A percentile compares a stretch with the other conserved stretches of the same genome.
phyloP scores from a whole-genome alignment of 768 basidiomycete species.

The Serendipita sp. region DNA sequence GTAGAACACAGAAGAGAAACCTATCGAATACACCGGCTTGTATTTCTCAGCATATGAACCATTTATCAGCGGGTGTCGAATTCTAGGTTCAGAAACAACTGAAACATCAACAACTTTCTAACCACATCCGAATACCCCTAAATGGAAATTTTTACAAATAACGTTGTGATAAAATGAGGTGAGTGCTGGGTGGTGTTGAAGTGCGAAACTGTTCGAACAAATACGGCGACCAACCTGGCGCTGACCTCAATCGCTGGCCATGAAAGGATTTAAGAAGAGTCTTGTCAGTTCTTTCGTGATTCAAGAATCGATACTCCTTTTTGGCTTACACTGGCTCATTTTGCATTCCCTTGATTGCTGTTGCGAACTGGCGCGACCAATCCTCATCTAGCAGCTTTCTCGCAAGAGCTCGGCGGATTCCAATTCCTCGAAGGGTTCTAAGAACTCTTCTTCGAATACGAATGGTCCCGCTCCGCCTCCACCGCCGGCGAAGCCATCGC shows the following conservation, averaged over 20 bases:
- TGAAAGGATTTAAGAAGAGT: constrained; percentile 80
- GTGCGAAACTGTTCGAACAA: no score
- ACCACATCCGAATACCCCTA: no score
- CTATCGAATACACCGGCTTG: no score
- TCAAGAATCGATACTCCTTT: neutral
- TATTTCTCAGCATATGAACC: no score
- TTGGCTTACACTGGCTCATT: neutral
- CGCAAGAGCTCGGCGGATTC: constrained; percentile 48
- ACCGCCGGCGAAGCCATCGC: constrained; percentile 17
- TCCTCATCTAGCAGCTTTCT: constrained; percentile 21
- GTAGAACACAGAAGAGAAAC: no score
- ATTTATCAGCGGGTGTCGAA: no score
- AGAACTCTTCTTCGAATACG: constrained; percentile 23
- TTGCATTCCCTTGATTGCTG: neutral
- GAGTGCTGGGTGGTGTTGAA: no score
- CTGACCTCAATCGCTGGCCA: constrained; percentile 16
- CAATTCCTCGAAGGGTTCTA: constrained; percentile 39
- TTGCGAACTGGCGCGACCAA: neutral
- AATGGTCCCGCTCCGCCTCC: constrained; percentile 40
- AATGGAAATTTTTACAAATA: no score
- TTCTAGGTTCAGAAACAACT: no score
- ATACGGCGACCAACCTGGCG: neutral
- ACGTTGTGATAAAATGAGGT: no score
- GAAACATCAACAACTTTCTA: no score
- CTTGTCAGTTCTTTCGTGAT: constrained; percentile 31